Conservation (phyloP, 2,329 filamentous ascomycete species). For the Epichloe sp. region DNA sequence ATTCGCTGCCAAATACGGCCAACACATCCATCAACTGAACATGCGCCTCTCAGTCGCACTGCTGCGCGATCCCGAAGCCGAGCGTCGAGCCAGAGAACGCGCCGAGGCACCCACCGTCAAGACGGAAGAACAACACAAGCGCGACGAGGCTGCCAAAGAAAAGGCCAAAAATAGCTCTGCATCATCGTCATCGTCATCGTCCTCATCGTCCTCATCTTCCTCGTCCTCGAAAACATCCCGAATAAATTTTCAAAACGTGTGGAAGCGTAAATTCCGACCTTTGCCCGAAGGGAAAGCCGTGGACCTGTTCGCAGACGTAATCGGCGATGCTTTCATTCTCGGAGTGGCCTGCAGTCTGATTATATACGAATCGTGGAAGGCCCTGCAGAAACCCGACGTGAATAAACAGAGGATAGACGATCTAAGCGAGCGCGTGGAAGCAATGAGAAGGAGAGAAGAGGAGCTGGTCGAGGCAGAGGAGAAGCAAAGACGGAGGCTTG, state of each 20-base stretch:
- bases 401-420: conserved; percentile 41
- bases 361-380: conserved; percentile 48
- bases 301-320: conserved; percentile 52
- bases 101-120: conserved; percentile 52
- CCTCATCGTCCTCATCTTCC: neutral
- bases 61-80: conserved; percentile 43
- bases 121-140: conserved; percentile 46
- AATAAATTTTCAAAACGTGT: conserved; percentile 36
- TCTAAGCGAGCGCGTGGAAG: conserved; percentile 33
- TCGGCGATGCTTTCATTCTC: conserved; percentile 51
- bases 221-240: conserved; percentile 12
- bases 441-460: conserved; percentile 34
- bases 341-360: conserved; percentile 43
- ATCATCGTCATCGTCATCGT: neutral
- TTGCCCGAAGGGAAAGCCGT: conserved; percentile 54
- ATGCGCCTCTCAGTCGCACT: conserved; percentile 50
- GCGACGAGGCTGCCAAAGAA: conserved; percentile 35
- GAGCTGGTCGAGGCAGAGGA: conserved; percentile 33
- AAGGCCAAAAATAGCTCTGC: conserved; percentile 15
- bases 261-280: conserved; percentile 48
- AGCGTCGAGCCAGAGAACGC: conserved; percentile 45
- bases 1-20: conserved; percentile 49
- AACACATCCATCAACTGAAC: conserved; percentile 52
- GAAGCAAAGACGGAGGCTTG: conserved; percentile 33
- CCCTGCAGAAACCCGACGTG: conserved; percentile 45